Evolutionary conservation across 148 eudicot genomes (phyloP).

Genomic region (Rhododendron kiyosumense): DNA sequence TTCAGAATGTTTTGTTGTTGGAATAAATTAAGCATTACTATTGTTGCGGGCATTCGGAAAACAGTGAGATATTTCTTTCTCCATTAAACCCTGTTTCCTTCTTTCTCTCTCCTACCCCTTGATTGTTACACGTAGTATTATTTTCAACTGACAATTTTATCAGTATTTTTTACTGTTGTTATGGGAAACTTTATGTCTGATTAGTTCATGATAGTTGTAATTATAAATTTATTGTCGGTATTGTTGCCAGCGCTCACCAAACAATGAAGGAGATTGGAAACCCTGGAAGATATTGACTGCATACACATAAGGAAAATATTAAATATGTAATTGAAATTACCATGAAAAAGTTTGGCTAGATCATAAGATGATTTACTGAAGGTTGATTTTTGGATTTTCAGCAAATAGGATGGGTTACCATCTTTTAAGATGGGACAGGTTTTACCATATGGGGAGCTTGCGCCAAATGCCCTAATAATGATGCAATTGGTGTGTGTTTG

Average conservation of each 20-base stretch:
- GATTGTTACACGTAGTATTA: background rate
- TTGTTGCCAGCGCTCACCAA: background rate
- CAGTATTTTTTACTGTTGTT: background rate
- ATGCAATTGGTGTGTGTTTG: background rate
- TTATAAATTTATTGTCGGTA: background rate
- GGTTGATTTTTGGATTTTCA: background rate
- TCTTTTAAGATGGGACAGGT: background rate
- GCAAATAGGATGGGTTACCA: background rate
- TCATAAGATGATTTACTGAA: background rate
- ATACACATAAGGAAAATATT: background rate
- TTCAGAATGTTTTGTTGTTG: background rate
- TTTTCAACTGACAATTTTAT: background rate
- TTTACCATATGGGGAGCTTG: background rate
- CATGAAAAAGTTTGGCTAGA: background rate
- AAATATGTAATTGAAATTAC: background rate
- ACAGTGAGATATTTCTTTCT: background rate
- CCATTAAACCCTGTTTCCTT: background rate
- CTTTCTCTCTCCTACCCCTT: background rate
- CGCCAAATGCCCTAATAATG: background rate
- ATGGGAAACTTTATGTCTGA: background rate
- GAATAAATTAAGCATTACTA: background rate
- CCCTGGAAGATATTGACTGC: background rate
- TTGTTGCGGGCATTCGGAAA: background rate
- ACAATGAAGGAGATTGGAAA: background rate
- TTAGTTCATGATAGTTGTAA: background rate